Evolutionary conservation across 176 grass and related monocot species (phyloP).

Genomic region (Ampelocalamus luodianensis): DNA sequence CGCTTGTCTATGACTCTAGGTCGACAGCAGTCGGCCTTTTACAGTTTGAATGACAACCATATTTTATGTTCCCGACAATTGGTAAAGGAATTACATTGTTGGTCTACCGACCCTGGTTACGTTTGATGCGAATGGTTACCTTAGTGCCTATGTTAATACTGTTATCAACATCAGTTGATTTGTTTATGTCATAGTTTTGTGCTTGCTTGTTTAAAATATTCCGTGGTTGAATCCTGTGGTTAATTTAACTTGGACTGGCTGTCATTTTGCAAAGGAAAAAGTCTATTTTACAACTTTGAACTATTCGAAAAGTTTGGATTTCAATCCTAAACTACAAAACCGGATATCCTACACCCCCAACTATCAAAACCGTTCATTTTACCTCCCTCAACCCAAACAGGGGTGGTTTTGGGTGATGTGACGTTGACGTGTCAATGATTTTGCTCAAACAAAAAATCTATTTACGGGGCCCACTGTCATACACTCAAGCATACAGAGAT

Average conservation of each 20-base stretch:
- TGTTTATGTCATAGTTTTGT: neutral
- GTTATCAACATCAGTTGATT: neutral
- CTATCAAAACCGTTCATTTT: too few species aligned
- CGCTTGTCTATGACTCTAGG: conserved; percentile 19
- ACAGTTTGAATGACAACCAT: neutral
- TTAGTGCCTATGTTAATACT: neutral
- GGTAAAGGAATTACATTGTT: neutral
- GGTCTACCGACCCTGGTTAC: neutral
- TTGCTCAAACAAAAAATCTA: too few species aligned
- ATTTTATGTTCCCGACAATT: neutral
- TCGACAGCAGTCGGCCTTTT: conserved; percentile 17
- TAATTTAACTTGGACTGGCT: neutral
- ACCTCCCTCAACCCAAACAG: too few species aligned
- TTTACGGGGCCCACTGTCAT: too few species aligned
- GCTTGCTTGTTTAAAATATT: neutral
- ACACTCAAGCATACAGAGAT: too few species aligned
- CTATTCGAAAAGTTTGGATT: too few species aligned
- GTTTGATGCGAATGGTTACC: neutral
- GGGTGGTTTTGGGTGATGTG: too few species aligned
- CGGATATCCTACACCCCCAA: too few species aligned
- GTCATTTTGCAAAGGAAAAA: neutral
- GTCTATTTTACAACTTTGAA: too few species aligned
- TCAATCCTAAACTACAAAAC: too few species aligned
- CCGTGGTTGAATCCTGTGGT: neutral
- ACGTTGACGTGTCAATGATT: too few species aligned